Base-by-base conservation (phyloP, 2,329 filamentous ascomycete species). In the Microsporum canis region DNA sequence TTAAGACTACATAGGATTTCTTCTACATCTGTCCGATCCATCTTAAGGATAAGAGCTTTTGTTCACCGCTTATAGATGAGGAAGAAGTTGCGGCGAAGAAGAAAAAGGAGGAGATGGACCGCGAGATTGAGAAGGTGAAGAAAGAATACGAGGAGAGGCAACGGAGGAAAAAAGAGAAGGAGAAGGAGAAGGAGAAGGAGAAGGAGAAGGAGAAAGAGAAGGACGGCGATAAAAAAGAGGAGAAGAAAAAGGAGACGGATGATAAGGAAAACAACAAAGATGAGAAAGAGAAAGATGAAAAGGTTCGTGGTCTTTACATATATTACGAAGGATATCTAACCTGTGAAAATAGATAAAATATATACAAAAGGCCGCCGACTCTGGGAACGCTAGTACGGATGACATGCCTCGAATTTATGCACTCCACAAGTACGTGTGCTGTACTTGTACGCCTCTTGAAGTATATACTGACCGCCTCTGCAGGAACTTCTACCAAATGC, bases 21-120 rank as follows among this genome's bases (percentile, higher is more conserved):
- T 97, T 99, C 77, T 96, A 95, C 71, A 83, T 95, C 51, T 99
- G 94, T 68, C 80, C 85, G 4, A 79, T 82, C 36, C 94, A 99
- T 73, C 78, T 97, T 6, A 89, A 88, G 69, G 94, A 97, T 70
- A 80, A 79, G 36, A 84, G 87, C 45, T 97, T 96, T 72, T 92
- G 88, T 70, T 80, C 80, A 29, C 79, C 84, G 2, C 71, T 80
- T 43, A 66, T 80, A 41, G 75, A 79, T 63, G 67, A 72, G 51
- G 76, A 76, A 58, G 72, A 71, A 29, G 73, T 74, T 61, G 75
- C 71, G 14, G 72, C 70, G 36, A 77, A 74, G 59, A 72, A 70
- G 47, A 78, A 74, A 62, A 73, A 77, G 58, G 75, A 78, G 58
- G 71, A 69, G 36, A 69, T 79, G 69, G 75, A 74, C 2, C 68